Base-by-base conservation (phyloP, 2,329 filamentous ascomycete species). In the Epichloe brachyelytri region DNA sequence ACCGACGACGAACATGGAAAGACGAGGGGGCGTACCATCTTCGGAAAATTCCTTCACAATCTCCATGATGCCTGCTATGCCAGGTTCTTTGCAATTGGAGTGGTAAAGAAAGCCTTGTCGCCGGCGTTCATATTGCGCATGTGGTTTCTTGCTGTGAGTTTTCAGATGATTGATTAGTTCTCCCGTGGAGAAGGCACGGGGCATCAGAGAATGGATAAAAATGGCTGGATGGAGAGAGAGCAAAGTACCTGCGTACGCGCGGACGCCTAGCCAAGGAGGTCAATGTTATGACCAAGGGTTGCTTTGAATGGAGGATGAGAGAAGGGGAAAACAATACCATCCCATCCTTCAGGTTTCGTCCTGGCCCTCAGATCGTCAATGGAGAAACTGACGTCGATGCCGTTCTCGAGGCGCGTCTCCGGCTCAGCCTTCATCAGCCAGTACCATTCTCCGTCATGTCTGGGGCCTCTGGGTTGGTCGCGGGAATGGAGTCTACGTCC, bases 101-200 rank as follows among this genome's bases (percentile, higher is more conserved):
- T 96, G 91, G 64, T 97, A 97, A 71, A 97, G 71, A 98, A 97
- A 26, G 89, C 90, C 34, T 90, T 75, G 63, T 98, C 93, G 48
- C 90, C 90, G 51, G 83, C 82, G 60, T 87, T 89, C 93, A 98
- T 98, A 8, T 82, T 79, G 33, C 87, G 80, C 70, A 98, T 83
- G 64, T 96, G 88, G 62, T 96, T 97, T 26, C 88, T 81, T 6
- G 91, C 91, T 67, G 22, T 11, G n/a, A 1, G 10, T 4, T 30
- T 30, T 30, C 3, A 30, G 26, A n/a, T 4, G 10, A 26, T 7
- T 8, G 5, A 7, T 37, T 33, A 49, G 48, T 30, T 38, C 19
- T 10, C 15, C 14, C 14, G 38, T 0, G 8, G 11, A 41, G 26
- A 26, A 7, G 11, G 6, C 14, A 7, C 6, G 4, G 2, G 3